These are phyloP conservation scores for Exserohilum turcica DNA, from an alignment of 2,329 filamentous ascomycete genomes.

Conservation along the genomic window DNA sequence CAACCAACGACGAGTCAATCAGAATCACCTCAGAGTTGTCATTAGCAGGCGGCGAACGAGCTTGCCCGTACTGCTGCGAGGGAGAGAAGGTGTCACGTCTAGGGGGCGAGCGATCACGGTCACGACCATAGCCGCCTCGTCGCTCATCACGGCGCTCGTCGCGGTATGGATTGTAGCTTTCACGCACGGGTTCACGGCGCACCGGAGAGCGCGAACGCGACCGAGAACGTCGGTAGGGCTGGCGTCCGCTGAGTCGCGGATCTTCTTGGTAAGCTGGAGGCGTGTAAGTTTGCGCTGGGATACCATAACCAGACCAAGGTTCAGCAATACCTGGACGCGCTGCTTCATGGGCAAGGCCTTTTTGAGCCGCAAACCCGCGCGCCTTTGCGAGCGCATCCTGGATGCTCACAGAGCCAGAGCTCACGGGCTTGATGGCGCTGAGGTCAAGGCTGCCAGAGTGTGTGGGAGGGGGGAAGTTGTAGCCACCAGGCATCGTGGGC, in stretches of 20 bases:
- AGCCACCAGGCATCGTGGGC: constrained; percentile 51
- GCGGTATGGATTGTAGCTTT: constrained; percentile 80
- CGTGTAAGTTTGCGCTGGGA: constrained; percentile 40
- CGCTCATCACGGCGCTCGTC: constrained; percentile 79
- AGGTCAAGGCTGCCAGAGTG: constrained; percentile 79
- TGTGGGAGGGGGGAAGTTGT: constrained; percentile 68
- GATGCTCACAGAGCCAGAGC: constrained; percentile 80
- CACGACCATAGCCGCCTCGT: constrained; percentile 64
- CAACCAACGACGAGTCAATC: constrained; percentile 85
- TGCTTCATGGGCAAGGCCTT: constrained; percentile 65
- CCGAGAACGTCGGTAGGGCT: constrained; percentile 68
- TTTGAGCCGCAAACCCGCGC: constrained; percentile 79
- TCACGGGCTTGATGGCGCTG: constrained; percentile 77
- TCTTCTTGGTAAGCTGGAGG: constrained; percentile 51
- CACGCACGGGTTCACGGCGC: constrained; percentile 72
- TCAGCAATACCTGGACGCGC: constrained; percentile 50
- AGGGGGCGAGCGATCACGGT: constrained; percentile 74
- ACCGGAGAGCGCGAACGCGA: constrained; percentile 66
- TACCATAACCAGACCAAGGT: constrained; percentile 49
- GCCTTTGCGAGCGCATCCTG: constrained; percentile 84
- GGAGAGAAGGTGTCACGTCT: constrained; percentile 67
- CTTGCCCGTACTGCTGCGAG: constrained; percentile 58
- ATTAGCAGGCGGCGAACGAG: constrained; percentile 65
- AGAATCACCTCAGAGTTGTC: constrained; percentile 81
- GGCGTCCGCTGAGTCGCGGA: constrained; percentile 57